Conservation (phyloP, 345 rosid species). For the Linum trigynum region DNA sequence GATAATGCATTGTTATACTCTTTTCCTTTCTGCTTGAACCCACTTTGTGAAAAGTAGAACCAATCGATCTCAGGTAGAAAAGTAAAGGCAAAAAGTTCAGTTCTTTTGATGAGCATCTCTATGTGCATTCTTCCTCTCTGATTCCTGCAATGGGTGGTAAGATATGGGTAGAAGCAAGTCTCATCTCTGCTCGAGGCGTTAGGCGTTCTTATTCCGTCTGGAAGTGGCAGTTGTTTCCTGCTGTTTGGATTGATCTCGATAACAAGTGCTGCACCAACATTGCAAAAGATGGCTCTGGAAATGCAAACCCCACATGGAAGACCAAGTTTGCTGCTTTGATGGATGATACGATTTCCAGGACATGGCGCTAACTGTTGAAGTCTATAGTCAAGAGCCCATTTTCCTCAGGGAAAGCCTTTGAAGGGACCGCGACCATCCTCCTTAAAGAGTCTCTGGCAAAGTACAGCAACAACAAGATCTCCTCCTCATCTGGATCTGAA, state of each 20-base stretch:
- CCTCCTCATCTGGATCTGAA: conserved; percentile 28
- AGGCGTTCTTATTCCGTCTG: conserved; percentile 48
- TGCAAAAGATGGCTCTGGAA: conserved; percentile 41
- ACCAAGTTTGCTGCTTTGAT: conserved; percentile 59
- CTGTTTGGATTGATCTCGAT: conserved; percentile 79
- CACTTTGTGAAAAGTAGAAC: not conserved
- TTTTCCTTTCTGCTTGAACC: not conserved
- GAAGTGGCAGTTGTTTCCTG: conserved; percentile 91
- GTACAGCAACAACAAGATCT: conserved; percentile 21
- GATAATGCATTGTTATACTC: not conserved
- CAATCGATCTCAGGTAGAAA: too few species aligned
- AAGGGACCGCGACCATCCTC: conserved; percentile 59
- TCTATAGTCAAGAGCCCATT: conserved; percentile 72
- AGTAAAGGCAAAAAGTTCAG: too few species aligned
- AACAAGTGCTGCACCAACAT: conserved; percentile 79
- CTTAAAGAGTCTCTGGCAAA: conserved; percentile 59
- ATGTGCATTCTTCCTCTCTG: not conserved
- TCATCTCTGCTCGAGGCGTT: conserved; percentile 75
- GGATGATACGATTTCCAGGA: conserved; percentile 43
- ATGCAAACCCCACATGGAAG: conserved; percentile 65
- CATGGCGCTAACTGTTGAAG: conserved; percentile 50
- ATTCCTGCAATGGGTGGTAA: conserved; percentile 32
- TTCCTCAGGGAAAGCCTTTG: conserved; percentile 68
- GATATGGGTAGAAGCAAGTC: conserved; percentile 53
- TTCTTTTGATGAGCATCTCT: not conserved